These are phyloP conservation scores for Mycosphaerella sp. DNA, from an alignment of 2,329 filamentous ascomycete species.

Conservation along the genomic window DNA sequence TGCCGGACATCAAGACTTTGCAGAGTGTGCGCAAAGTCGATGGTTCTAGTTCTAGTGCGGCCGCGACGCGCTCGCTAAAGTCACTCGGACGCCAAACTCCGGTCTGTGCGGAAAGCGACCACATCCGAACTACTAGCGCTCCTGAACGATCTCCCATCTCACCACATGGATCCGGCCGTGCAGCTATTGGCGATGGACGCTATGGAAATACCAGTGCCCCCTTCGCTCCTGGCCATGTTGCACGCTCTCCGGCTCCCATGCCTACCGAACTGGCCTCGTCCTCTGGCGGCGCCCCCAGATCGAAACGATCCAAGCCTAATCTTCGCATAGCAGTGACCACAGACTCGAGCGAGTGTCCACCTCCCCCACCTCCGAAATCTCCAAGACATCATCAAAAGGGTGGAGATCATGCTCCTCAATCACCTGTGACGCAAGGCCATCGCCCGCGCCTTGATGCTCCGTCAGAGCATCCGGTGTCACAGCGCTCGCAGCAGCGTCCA, in stretches of 20 bases:
- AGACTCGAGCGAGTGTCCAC: conserved; percentile 1
- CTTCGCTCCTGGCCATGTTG: not conserved
- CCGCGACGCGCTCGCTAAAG: not conserved
- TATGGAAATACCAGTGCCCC: not conserved
- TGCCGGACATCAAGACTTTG: conserved; percentile 15
- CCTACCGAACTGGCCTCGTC: not conserved
- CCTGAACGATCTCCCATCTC: conserved; percentile 3
- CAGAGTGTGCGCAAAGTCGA: conserved; percentile 10
- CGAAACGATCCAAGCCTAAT: conserved; percentile 17
- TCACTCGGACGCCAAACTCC: not conserved
- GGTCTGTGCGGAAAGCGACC: conserved; percentile 11
- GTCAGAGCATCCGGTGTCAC: conserved; percentile 1
- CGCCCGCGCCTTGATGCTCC: conserved; percentile 2
- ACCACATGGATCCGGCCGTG: conserved; percentile 1
- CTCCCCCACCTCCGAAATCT: conserved; percentile 24
- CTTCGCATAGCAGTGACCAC: conserved; percentile 16
- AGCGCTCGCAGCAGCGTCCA: conserved; percentile 11
- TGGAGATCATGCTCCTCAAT: not conserved
- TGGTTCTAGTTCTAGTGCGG: too few species aligned
- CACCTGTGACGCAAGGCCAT: not conserved
- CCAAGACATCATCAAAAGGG: conserved; percentile 14
- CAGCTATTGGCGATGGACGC: conserved; percentile 4
- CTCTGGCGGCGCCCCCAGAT: not conserved
- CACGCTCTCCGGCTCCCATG: not conserved
- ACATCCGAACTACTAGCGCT: conserved; percentile 12